Evolutionary conservation across 805 yeast species (phyloP).

Genomic region (Candida railenensis): DNA sequence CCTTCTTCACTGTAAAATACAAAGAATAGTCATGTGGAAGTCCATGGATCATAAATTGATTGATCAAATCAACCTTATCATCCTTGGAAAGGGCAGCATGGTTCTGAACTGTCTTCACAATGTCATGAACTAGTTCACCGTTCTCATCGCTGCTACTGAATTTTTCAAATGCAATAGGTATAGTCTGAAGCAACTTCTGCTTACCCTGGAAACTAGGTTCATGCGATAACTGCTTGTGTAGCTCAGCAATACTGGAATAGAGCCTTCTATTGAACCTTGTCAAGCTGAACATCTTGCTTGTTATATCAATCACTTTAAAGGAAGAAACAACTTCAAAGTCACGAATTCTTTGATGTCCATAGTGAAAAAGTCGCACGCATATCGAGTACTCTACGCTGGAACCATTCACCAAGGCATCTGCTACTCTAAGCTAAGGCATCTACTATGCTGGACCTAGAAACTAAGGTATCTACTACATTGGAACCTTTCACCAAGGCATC

Average conservation of each 20-base stretch:
- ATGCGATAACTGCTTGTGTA: not conserved
- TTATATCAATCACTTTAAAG: no score
- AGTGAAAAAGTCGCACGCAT: no score
- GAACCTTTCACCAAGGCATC: no score
- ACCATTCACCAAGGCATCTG: no score
- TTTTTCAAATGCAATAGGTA: not conserved
- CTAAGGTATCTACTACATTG: no score
- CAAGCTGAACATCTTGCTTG: not conserved
- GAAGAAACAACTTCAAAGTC: not conserved
- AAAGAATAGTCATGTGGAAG: constrained; percentile 24
- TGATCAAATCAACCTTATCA: constrained; percentile 14
- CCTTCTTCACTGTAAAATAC: constrained; percentile 22
- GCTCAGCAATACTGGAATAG: not conserved
- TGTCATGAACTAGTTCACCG: not conserved
- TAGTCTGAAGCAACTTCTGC: not conserved
- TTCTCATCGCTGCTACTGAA: not conserved
- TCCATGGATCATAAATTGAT: constrained; percentile 19
- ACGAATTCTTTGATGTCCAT: not conserved
- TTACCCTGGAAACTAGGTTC: not conserved
- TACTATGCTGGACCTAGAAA: no score
- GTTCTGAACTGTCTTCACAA: not conserved
- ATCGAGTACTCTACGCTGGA: no score
- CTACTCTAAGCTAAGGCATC: no score
- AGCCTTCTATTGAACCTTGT: not conserved
- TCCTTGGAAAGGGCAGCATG: constrained; percentile 4